These are phyloP conservation scores for Buxus sempervirens DNA, from an alignment of 164 flowering plant species.

Conservation along the genomic window DNA sequence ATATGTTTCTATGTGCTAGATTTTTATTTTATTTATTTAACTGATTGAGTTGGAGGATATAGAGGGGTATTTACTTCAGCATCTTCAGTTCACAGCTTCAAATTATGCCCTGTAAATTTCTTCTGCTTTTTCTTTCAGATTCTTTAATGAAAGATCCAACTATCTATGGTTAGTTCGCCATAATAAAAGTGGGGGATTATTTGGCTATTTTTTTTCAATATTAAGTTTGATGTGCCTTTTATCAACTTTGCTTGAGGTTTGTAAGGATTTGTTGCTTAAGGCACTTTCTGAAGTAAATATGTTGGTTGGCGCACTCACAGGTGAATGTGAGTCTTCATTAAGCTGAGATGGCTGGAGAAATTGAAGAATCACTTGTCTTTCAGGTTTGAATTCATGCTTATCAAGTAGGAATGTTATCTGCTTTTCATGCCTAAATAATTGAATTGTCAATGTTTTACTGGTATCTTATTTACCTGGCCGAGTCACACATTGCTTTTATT, in stretches of 20 bases:
- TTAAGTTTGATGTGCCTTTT: not conserved
- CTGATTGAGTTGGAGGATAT: not conserved
- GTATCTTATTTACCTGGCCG: no score
- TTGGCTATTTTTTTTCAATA: not conserved
- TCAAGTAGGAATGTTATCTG: not conserved
- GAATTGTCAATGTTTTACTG: no score
- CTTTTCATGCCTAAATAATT: no score
- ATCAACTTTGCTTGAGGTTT: not conserved
- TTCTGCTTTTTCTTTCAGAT: not conserved
- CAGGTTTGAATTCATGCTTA: constrained; percentile 33
- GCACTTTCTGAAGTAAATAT: not conserved
- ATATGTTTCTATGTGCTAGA: not conserved
- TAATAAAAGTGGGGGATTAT: no score
- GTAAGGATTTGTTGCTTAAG: not conserved
- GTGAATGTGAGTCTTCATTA: constrained; percentile 21
- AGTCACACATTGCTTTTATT: no score
- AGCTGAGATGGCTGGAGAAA: constrained; percentile 54
- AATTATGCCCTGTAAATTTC: not conserved
- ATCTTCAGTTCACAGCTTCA: not conserved
- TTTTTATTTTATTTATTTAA: no score
- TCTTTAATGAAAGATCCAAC: not conserved
- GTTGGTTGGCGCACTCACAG: constrained; percentile 10
- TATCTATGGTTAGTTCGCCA: not conserved
- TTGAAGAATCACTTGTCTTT: constrained; percentile 44
- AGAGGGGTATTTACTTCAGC: not conserved